phyloP scores from a whole-genome alignment of 1,284 basidiomycete genomes.

The Pisolithus thermaeus region DNA sequence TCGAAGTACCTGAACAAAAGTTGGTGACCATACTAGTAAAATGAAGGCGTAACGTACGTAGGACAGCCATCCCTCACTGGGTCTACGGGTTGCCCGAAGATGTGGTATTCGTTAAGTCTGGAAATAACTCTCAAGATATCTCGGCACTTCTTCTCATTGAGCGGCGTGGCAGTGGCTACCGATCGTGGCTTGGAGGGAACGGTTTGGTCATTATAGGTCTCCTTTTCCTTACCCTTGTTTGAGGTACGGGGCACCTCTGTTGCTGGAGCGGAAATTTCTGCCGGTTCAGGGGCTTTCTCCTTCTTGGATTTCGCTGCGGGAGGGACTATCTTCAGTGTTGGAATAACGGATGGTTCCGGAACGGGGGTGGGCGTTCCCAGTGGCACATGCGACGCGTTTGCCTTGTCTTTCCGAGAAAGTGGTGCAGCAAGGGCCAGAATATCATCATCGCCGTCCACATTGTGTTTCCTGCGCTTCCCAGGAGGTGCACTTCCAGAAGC shows the following conservation, averaged over 20 bases:
- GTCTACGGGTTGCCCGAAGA: slow-evolving; percentile 87
- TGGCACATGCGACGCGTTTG: slow-evolving; percentile 20
- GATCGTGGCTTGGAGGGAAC: slow-evolving; percentile 42
- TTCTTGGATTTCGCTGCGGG: slow-evolving; percentile 34
- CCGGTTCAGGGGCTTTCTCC: slow-evolving; percentile 36
- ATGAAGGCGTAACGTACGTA: slow-evolving; percentile 51
- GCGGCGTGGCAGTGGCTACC: slow-evolving; percentile 38
- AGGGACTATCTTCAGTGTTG: slow-evolving; percentile 25
- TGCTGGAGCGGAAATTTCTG: slow-evolving; percentile 23
- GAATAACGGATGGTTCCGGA: slow-evolving; percentile 19
- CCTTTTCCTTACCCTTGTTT: slow-evolving; percentile 65
- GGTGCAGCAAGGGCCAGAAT: slow-evolving; percentile 55
- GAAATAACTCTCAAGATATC: slow-evolving; percentile 62
- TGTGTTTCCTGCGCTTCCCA: slow-evolving; percentile 53
- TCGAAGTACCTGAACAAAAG: slow-evolving; percentile 70
- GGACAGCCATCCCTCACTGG: slow-evolving; percentile 79
- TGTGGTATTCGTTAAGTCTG: slow-evolving; percentile 65
- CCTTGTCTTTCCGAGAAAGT: slow-evolving; percentile 54
- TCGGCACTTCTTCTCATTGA: slow-evolving; percentile 78
- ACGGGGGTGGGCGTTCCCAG: slow-evolving; percentile 13
- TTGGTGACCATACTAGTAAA: slow-evolving; percentile 4
- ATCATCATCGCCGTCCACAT: slow-evolving; percentile 50
- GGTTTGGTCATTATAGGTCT: slow-evolving; percentile 30
- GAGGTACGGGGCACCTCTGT: slow-evolving; percentile 35
- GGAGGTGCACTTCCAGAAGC: slow-evolving; percentile 32